phyloP scores from a whole-genome alignment of 768 basidiomycete genomes.

The Suillus cothurnatus region DNA sequence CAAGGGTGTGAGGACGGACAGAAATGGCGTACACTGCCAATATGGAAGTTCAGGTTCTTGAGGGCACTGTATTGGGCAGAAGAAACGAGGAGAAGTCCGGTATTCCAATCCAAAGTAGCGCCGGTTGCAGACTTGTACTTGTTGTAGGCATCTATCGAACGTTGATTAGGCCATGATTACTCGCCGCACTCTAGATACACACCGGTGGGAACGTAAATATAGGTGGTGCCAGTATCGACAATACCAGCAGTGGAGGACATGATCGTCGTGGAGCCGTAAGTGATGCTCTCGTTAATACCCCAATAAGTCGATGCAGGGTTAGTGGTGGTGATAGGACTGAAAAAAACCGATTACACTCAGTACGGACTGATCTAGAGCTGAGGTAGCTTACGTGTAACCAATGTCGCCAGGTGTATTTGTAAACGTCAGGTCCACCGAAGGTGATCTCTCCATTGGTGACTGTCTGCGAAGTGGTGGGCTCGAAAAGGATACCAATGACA shows the following conservation, averaged over 20 bases:
- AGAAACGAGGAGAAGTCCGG: slow-evolving; percentile 18
- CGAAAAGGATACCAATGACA: slow-evolving; percentile 52
- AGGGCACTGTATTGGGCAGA: slow-evolving; percentile 9
- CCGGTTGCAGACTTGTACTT: slow-evolving; percentile 21
- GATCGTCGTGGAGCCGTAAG: slow-evolving; percentile 50
- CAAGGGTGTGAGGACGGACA: neutral
- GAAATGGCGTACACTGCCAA: slow-evolving; percentile 4
- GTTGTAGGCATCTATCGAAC: slow-evolving; percentile 27
- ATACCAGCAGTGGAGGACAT: slow-evolving; percentile 52
- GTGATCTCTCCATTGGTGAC: slow-evolving; percentile 54
- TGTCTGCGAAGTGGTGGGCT: slow-evolving; percentile 38
- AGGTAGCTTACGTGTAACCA: slow-evolving; percentile 41
- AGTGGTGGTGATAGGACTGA: slow-evolving; percentile 48
- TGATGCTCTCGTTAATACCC: slow-evolving; percentile 61
- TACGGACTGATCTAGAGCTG: neutral
- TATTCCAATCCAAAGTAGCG: slow-evolving; percentile 13
- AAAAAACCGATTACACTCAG: neutral
- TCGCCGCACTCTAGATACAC: slow-evolving; percentile 11
- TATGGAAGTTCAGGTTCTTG: slow-evolving; percentile 11
- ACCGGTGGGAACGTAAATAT: slow-evolving; percentile 49
- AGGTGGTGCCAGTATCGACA: slow-evolving; percentile 63
- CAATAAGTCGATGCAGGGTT: slow-evolving; percentile 53
- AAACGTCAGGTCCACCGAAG: slow-evolving; percentile 43
- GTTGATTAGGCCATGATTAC: neutral
- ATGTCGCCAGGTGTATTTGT: slow-evolving; percentile 39